These are phyloP conservation scores for Ophiobolus disseminans DNA, from an alignment of 2,329 filamentous ascomycete genomes.

Conservation along the genomic window DNA sequence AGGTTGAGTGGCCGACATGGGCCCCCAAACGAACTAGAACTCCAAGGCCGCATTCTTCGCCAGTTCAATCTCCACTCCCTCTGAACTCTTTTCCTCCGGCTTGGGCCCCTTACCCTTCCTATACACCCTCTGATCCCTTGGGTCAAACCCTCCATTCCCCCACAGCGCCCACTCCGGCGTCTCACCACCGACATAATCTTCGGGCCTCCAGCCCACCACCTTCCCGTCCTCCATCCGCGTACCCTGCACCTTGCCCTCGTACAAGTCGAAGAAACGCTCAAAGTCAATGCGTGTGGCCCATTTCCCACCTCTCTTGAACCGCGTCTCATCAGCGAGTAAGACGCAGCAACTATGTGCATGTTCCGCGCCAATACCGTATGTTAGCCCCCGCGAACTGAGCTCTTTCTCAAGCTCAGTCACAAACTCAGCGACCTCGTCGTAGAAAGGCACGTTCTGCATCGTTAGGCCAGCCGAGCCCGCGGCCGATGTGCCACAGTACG, in stretches of 20 bases:
- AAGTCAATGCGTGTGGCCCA: slow-evolving; percentile 97
- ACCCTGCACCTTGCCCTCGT: slow-evolving; percentile 64
- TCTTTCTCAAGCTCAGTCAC: slow-evolving; percentile 76
- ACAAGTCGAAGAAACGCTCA: slow-evolving; percentile 81
- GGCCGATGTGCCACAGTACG: slow-evolving; percentile 91
- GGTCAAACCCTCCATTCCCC: slow-evolving; percentile 95
- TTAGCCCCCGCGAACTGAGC: slow-evolving; percentile 72
- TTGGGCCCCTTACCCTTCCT: slow-evolving; percentile 74
- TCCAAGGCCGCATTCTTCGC: too few relatives aligned
- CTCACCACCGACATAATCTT: slow-evolving; percentile 85
- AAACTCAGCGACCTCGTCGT: slow-evolving; percentile 85
- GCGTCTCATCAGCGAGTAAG: slow-evolving; percentile 75
- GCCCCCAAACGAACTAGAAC: too few relatives aligned
- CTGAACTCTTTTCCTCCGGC: slow-evolving; percentile 95
- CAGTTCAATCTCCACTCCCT: too few relatives aligned
- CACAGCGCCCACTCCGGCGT: slow-evolving; percentile 95
- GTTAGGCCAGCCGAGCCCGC: slow-evolving; percentile 83
- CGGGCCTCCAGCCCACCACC: slow-evolving; percentile 73
- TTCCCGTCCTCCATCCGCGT: slow-evolving; percentile 53
- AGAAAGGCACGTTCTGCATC: slow-evolving; percentile 98
- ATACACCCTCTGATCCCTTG: slow-evolving; percentile 84
- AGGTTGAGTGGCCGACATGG: too few relatives aligned
- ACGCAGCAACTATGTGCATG: slow-evolving; percentile 96
- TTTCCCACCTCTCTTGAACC: slow-evolving; percentile 77
- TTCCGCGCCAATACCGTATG: slow-evolving; percentile 91